Evolutionary conservation across 2,329 filamentous ascomycete species (phyloP).

Genomic region (Fusarium floridanum): DNA sequence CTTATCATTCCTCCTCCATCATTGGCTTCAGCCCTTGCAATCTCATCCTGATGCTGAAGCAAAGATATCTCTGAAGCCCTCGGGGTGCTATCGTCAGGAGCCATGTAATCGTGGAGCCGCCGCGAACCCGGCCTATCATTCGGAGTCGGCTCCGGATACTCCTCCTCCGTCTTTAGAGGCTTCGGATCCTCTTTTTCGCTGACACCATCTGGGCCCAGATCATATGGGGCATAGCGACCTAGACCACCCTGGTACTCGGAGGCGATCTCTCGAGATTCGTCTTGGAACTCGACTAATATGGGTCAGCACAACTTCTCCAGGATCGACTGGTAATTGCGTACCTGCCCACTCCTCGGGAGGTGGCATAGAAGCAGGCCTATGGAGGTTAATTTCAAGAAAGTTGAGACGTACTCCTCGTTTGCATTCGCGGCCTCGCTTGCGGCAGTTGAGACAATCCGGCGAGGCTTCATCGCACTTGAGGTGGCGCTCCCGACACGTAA

Average conservation of each 20-base stretch:
- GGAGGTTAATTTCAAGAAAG: constrained; percentile 87
- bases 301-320: constrained; percentile 20
- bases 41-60: neutral
- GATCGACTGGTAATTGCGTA: constrained; percentile 24
- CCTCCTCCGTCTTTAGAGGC: neutral
- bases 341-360: constrained; percentile 41
- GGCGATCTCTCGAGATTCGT: constrained; percentile 91
- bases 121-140: constrained; percentile 4
- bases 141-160: neutral
- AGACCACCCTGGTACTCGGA: constrained; percentile 88
- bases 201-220: neutral
- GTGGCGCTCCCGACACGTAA: constrained; percentile 91
- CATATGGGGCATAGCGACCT: constrained; percentile 72
- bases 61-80: constrained; percentile 2
- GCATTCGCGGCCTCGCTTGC: constrained; percentile 87
- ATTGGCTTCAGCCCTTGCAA: constrained; percentile 11
- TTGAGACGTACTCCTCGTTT: constrained; percentile 89
- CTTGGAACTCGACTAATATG: constrained; percentile 77
- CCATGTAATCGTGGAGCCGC: constrained; percentile 4
- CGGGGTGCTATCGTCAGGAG: neutral
- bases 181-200: neutral
- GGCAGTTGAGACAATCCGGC: constrained; percentile 80
- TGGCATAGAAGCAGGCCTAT: constrained; percentile 69
- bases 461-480: constrained; percentile 88
- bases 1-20: constrained; percentile 24